Base-by-base conservation (phyloP, 2,329 filamentous ascomycete genomes). In the Metarhizium guizhouense region DNA sequence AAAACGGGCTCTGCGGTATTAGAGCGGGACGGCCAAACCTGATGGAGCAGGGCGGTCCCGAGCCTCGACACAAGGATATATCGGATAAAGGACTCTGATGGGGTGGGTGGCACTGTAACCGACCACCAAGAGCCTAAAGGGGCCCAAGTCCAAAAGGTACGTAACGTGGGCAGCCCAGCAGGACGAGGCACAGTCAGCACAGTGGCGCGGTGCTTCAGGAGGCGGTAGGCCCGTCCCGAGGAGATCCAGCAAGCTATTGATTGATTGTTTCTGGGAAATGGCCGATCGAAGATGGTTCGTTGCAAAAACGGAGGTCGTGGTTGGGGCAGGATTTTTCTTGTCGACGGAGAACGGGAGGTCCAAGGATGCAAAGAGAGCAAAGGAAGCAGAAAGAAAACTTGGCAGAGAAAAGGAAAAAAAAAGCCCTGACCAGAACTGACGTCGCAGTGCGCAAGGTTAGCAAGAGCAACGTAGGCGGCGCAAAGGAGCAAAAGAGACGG, bases 11-110 rank as follows among this genome's bases (percentile, higher is more conserved):
- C 49, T 54, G 16, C 32, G 52, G 45, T 51, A 45, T 47, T 16
- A 47, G 40, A 40, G 54, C 57, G 57, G 59, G 57, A 57, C 55
- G 51, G 57, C 61, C 59, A 62, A 58, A 57, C 59, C 38, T 56
- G 25, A 55, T 56, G 55, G 58, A 63, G 57, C 61, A 65, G 59
- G 60, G 59, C 61, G 66, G 62, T 70, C 69, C 68, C 68, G 69
- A 64, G 61, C 70, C 68, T 68, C 69, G 69, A 64, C 67, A 70
- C 65, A 70, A 70, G 69, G 64, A 68, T 72, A 72, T 71, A 67
- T 68, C 64, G 68, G 67, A 67, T 70, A 70, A 58, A 66, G 60
- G 54, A 61, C 30, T 29, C 45, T 48, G 57, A 48, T 47, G 52
- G 38, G 57, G 56, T 25, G 52, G 49, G 54, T 47, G 49, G 47